Conservation (phyloP, 805 yeast genomes). For the Barnettozyma pratensis region DNA sequence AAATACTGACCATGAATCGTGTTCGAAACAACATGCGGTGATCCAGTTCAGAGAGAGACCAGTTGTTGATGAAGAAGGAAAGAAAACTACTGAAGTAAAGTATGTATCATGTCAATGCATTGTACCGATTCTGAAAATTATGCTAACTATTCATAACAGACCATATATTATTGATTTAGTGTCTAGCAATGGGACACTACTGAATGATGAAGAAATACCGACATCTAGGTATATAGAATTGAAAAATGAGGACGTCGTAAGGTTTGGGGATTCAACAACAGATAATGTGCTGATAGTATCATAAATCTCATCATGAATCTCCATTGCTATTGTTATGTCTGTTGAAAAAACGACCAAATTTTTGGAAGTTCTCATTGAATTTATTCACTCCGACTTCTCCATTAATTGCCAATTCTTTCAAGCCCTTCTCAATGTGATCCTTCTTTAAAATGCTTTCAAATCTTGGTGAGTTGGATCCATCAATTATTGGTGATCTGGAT, state of each 20-base stretch:
- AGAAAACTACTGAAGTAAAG: conserved; percentile 1
- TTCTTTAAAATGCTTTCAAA: conserved; percentile 26
- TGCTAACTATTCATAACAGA: conserved; percentile 1
- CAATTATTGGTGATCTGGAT: conserved; percentile 2
- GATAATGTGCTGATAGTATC: conserved; percentile 26
- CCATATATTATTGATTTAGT: conserved; percentile 43
- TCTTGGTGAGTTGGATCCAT: conserved; percentile 21
- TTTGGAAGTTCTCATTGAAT: conserved; percentile 54
- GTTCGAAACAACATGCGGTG: conserved; percentile 46
- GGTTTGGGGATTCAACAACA: conserved; percentile 31
- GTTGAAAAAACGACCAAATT: conserved; percentile 53
- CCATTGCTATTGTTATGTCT: conserved; percentile 24
- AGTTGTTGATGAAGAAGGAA: background rate
- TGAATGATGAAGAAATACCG: conserved; percentile 37
- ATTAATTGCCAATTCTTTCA: conserved; percentile 36
- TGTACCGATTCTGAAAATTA: too few species aligned
- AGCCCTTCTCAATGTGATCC: conserved; percentile 29
- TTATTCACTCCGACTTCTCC: conserved; percentile 60
- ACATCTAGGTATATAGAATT: conserved; percentile 38
- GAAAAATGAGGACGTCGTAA: conserved; percentile 34
- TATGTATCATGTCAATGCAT: background rate
- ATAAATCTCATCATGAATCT: background rate
- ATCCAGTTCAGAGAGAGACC: conserved; percentile 35
- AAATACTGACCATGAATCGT: conserved; percentile 29
- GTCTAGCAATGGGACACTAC: conserved; percentile 41